A percentile compares a stretch with the other conserved stretches of the same genome.
These are phyloP conservation scores for Stephanodiscus triporus DNA, from an alignment of 108 stramenopile genomes.

Conservation along the genomic window DNA sequence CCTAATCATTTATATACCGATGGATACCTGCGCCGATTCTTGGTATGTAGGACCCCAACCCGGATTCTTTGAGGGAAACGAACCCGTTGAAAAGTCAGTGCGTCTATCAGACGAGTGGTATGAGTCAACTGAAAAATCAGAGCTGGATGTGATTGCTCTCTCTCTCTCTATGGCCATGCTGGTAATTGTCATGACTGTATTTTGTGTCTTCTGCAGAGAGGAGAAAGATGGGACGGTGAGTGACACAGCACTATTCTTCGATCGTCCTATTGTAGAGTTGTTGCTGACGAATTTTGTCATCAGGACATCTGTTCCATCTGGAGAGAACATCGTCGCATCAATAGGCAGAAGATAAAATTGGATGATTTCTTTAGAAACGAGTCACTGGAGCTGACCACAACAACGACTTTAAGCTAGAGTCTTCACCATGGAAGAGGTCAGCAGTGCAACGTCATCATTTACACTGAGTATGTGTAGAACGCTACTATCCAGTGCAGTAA, in stretches of 20 bases:
- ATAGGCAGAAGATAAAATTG: slow-evolving; percentile 34
- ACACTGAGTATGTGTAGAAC: too few species aligned
- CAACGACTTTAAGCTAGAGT: background rate
- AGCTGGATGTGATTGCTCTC: slow-evolving; percentile 15
- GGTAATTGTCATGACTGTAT: slow-evolving; percentile 16
- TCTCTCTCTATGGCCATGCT: slow-evolving; percentile 27
- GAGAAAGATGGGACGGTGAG: slow-evolving; percentile 37
- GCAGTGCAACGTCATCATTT: too few species aligned
- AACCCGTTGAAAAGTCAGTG: slow-evolving; percentile 25
- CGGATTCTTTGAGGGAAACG: slow-evolving; percentile 29
- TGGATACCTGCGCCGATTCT: background rate
- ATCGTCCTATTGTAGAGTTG: background rate
- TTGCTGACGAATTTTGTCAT: background rate
- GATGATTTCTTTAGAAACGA: slow-evolving; percentile 39
- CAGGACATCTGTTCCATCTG: slow-evolving; percentile 13
- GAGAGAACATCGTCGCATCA: slow-evolving; percentile 19
- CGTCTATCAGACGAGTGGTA: slow-evolving; percentile 28
- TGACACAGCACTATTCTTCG: slow-evolving; percentile 14
- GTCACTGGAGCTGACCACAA: background rate
- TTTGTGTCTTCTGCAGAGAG: slow-evolving; percentile 38
- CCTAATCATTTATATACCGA: background rate
- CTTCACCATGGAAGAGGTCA: background rate
- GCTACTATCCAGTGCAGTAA: too few species aligned
- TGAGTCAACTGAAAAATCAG: background rate
- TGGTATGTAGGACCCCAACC: slow-evolving; percentile 10